Evolutionary conservation across 169 alveolate species (phyloP).

Genomic region (Plasmodium cynomolgi): DNA sequence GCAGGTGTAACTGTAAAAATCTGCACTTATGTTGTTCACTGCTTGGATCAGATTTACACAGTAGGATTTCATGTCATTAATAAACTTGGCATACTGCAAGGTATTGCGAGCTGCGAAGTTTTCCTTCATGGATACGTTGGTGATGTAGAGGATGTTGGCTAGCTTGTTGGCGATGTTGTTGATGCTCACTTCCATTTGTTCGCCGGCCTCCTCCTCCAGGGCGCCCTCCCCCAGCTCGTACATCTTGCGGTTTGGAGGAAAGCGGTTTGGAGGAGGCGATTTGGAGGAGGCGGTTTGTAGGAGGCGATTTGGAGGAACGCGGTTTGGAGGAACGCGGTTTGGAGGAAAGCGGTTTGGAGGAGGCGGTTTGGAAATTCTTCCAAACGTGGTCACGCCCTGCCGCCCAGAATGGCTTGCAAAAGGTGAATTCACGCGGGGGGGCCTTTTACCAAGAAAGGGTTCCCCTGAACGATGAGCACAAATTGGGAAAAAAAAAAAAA

Average conservation of each 20-base stretch:
- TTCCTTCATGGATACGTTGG: slow-evolving; percentile 64
- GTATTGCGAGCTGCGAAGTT: slow-evolving; percentile 16
- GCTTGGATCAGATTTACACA: slow-evolving; percentile 64
- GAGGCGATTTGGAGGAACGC: no score
- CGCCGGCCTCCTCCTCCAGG: slow-evolving; percentile 11
- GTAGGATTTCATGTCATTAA: slow-evolving; percentile 74
- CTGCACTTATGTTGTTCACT: slow-evolving; percentile 29
- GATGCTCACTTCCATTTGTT: slow-evolving; percentile 13
- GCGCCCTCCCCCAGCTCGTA: slow-evolving; percentile 13
- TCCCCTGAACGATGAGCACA: neutral
- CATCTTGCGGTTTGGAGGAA: neutral
- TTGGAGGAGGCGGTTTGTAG: no score
- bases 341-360: neutral
- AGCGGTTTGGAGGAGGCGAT: no score
- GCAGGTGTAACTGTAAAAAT: slow-evolving; percentile 27
- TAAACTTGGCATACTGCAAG: slow-evolving; percentile 44
- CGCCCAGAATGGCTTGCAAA: neutral
- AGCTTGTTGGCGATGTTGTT: slow-evolving; percentile 60
- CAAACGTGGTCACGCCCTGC: neutral
- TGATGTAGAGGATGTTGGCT: slow-evolving; percentile 61
- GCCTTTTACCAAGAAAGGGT: neutral
- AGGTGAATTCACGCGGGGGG: neutral
- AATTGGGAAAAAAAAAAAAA: neutral
- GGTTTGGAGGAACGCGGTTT: no score
- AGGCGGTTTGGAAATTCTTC: neutral